A percentile compares a stretch with the other conserved stretches of the same genome.
Conservation (phyloP, 306 rosid species). For the Prunus campanulata region DNA sequence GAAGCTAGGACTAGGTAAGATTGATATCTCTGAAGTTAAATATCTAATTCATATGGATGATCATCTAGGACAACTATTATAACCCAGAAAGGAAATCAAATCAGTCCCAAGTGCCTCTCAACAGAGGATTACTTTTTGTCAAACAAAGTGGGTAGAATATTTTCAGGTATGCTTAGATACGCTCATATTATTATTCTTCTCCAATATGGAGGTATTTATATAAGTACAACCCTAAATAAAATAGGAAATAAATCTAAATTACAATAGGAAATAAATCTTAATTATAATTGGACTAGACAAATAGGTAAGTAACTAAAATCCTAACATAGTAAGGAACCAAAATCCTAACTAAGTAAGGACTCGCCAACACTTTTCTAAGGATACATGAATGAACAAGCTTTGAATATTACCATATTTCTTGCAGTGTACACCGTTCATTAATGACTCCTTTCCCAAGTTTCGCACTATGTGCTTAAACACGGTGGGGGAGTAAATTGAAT, state of each 20-base stretch:
- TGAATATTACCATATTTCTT: not conserved
- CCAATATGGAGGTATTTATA: too few relatives aligned
- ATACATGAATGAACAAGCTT: not conserved
- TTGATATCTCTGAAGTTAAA: not conserved
- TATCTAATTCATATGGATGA: not conserved
- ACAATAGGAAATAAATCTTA: too few relatives aligned
- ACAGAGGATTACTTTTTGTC: not conserved
- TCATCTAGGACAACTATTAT: not conserved
- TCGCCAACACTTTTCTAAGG: not conserved
- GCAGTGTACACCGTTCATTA: not conserved
- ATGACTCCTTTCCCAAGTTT: too few relatives aligned
- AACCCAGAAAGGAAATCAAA: not conserved
- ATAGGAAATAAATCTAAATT: too few relatives aligned
- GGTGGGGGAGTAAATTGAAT: not conserved
- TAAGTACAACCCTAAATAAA: too few relatives aligned
- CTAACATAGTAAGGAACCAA: too few relatives aligned
- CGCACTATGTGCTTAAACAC: not conserved
- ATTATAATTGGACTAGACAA: too few relatives aligned
- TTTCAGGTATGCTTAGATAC: too few relatives aligned
- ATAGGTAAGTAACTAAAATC: too few relatives aligned
- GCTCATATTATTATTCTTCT: too few relatives aligned
- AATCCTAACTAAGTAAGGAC: too few relatives aligned
- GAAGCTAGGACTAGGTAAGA: conserved; percentile 48
- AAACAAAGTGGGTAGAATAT: too few relatives aligned
- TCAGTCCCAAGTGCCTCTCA: not conserved